A percentile compares a stretch with the other conserved stretches of the same genome.
These are phyloP conservation scores for Vanrija sp. DNA, from an alignment of 1,284 basidiomycete species.

Conservation along the genomic window DNA sequence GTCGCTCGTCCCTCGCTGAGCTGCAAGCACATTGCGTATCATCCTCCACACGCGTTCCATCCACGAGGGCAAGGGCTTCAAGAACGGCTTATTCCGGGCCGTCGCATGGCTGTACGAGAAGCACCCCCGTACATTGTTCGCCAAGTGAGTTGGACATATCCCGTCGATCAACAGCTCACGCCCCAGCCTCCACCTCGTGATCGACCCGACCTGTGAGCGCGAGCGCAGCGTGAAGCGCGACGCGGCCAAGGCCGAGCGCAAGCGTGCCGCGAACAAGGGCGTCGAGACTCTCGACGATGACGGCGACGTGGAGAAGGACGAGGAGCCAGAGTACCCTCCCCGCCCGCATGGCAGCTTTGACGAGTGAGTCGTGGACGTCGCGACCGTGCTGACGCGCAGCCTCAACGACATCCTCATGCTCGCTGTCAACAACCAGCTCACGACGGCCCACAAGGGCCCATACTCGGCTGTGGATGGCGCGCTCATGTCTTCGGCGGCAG, in stretches of 20 bases:
- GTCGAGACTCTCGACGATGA: conserved; percentile 22
- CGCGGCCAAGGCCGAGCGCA: conserved; percentile 9
- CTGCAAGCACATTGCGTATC: conserved; percentile 16
- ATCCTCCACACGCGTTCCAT: conserved; percentile 36
- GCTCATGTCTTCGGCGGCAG: neutral
- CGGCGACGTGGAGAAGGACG: conserved; percentile 12
- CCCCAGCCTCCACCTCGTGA: conserved; percentile 25
- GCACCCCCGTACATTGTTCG: conserved; percentile 29
- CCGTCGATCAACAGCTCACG: neutral
- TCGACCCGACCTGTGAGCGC: conserved; percentile 28
- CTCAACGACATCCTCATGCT: conserved; percentile 30
- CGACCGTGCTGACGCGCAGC: neutral
- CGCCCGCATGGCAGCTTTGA: conserved; percentile 35
- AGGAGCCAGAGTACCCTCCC: conserved; percentile 20
- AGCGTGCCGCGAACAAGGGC: conserved; percentile 5
- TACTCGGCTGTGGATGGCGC: conserved; percentile 22
- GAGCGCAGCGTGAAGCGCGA: conserved; percentile 19
- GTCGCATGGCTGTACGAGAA: conserved; percentile 30
- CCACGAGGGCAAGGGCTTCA: conserved; percentile 36
- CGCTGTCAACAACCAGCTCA: conserved; percentile 26
- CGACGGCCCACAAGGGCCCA: neutral
- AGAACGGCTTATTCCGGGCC: conserved; percentile 21
- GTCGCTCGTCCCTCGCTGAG: neutral
- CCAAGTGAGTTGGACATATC: conserved; percentile 21
- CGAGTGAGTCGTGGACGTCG: conserved; percentile 3